Conservation (phyloP, 23 red algal genomes). For the Gracilaria gracilis region DNA sequence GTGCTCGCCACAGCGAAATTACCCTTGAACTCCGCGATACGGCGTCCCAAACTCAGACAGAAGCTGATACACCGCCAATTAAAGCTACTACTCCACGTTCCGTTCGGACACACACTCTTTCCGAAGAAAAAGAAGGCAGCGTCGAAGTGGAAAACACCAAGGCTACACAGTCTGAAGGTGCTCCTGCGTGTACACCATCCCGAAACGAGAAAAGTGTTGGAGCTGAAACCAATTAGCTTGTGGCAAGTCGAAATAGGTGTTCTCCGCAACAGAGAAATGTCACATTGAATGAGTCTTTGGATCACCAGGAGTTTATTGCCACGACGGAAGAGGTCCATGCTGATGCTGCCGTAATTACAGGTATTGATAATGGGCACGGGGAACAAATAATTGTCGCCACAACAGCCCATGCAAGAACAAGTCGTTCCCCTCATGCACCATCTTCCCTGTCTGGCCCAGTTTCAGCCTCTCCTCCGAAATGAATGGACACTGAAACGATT, state of each 20-base stretch:
- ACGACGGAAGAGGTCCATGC: neutral
- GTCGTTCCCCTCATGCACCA: neutral
- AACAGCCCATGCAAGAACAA: neutral
- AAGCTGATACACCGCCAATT: neutral
- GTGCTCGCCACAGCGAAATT: neutral
- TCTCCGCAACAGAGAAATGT: neutral
- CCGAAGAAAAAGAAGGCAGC: neutral
- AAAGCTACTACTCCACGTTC: neutral
- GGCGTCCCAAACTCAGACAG: neutral
- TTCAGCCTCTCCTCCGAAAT: neutral
- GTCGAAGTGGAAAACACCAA: neutral
- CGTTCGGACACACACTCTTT: neutral
- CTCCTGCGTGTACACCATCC: neutral
- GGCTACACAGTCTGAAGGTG: neutral
- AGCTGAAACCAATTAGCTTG: neutral
- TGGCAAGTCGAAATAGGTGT: too few relatives aligned
- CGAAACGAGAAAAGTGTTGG: neutral
- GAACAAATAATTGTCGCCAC: constrained; percentile 20
- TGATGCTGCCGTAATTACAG: neutral
- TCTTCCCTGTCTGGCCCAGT: neutral
- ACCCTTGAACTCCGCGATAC: neutral
- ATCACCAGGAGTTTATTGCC: neutral
- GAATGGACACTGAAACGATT: neutral
- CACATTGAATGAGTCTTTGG: neutral
- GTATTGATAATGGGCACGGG: neutral